A percentile compares a stretch with the other conserved stretches of the same genome.
Conservation (phyloP, 805 yeast species). For the Teunomyces pallodes region DNA sequence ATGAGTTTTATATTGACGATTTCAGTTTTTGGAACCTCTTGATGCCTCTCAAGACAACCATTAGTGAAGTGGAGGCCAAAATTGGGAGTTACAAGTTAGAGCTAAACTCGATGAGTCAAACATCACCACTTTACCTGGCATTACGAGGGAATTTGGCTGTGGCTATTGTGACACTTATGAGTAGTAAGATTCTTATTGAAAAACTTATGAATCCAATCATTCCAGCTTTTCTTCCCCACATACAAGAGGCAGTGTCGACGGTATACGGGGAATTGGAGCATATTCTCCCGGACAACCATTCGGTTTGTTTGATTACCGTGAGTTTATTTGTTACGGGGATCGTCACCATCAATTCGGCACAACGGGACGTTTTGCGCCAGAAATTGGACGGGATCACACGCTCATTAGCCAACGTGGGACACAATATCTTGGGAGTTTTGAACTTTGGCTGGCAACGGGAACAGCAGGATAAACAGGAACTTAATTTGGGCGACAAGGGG, state of each 20-base stretch:
- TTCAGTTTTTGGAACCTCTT: constrained; percentile 10
- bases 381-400: constrained; percentile 2
- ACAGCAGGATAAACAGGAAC: constrained; percentile 1
- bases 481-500: constrained; percentile 8
- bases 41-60: constrained; percentile 6
- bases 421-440: constrained; percentile 7
- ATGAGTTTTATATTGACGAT: constrained; percentile 6
- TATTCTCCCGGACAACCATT: constrained; percentile 8
- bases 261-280: constrained; percentile 5
- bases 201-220: constrained; percentile 12
- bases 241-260: constrained; percentile 7
- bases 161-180: constrained; percentile 7
- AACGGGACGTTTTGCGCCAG: constrained; percentile 1
- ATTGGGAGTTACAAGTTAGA: constrained; percentile 5
- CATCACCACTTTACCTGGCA: constrained; percentile 4
- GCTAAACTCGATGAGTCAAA: neutral
- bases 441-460: constrained; percentile 10
- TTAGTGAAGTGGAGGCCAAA: constrained; percentile 3
- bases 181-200: constrained; percentile 11
- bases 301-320: constrained; percentile 8
- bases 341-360: constrained; percentile 1
- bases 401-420: constrained; percentile 9
- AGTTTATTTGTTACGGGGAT: constrained; percentile 10
- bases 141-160: constrained; percentile 12
- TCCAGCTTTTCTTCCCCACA: constrained; percentile 7